Conservation (phyloP, 768 basidiomycete genomes). For the Pisolithus tinctorius region DNA sequence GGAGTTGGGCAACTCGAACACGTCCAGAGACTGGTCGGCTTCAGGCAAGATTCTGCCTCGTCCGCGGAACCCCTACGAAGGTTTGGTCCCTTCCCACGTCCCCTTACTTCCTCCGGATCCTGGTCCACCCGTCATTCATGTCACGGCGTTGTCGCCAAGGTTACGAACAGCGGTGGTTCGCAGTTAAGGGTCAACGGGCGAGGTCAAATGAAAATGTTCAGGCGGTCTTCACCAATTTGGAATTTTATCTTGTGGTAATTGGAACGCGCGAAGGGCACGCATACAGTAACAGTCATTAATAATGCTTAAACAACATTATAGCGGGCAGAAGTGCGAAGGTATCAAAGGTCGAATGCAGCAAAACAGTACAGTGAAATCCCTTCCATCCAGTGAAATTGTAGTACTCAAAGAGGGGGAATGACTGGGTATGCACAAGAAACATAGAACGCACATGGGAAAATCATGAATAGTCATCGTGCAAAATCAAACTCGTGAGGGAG, state of each 20-base stretch:
- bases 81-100: not conserved
- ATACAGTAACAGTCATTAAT: conserved; percentile 24
- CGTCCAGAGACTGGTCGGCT: not conserved
- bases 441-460: conserved; percentile 8
- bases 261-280: conserved; percentile 3
- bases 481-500: conserved; percentile 4
- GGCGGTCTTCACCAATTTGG: too few species aligned
- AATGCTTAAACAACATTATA: conserved; percentile 29
- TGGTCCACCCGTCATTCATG: not conserved
- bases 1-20: not conserved
- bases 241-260: not conserved
- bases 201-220: not conserved
- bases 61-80: conserved; percentile 6
- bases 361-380: conserved; percentile 26
- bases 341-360: conserved; percentile 17
- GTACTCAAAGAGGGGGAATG: conserved; percentile 9
- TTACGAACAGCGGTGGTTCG: not conserved
- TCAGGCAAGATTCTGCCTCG: not conserved
- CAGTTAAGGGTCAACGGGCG: not conserved
- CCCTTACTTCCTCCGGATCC: not conserved
- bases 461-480: conserved; percentile 4
- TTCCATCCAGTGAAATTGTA: conserved; percentile 14
- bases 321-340: conserved; percentile 8
- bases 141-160: not conserved
- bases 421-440: conserved; percentile 15